These are phyloP conservation scores for Leptographium galeiforme DNA, from an alignment of 2,329 filamentous ascomycete genomes.

Conservation along the genomic window DNA sequence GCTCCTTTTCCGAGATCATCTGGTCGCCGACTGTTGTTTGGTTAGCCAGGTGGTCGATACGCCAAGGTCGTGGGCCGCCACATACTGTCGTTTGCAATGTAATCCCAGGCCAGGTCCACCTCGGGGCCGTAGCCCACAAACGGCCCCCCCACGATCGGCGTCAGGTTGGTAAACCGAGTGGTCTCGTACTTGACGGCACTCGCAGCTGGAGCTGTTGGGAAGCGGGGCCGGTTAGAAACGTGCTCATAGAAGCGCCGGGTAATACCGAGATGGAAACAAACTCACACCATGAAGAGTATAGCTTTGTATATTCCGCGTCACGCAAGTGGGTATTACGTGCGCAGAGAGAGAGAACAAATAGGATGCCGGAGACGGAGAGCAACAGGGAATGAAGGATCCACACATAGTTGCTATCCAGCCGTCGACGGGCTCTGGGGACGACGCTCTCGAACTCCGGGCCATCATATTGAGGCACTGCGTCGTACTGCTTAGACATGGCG, in stretches of 20 bases:
- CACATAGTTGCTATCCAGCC: constrained; percentile 18
- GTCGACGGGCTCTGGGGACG: constrained; percentile 1
- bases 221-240: not conserved
- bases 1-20: constrained; percentile 41
- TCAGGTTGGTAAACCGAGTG: constrained; percentile 31
- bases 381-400: constrained; percentile 27
- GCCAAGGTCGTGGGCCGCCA: constrained; percentile 3
- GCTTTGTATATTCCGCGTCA: constrained; percentile 20
- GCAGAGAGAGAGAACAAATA: constrained; percentile 28
- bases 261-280: not conserved
- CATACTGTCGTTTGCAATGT: constrained; percentile 31
- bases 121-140: constrained; percentile 42
- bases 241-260: not conserved
- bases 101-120: constrained; percentile 44
- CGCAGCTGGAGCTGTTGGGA: constrained; percentile 29
- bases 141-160: constrained; percentile 29
- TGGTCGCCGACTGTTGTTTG: constrained; percentile 39
- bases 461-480: constrained; percentile 22
- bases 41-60: not conserved
- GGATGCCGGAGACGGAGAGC: constrained; percentile 23
- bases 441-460: constrained; percentile 6
- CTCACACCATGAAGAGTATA: constrained; percentile 28
- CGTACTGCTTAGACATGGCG: constrained; percentile 22
- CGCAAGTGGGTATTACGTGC: constrained; percentile 20
- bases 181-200: constrained; percentile 34